phyloP scores from a whole-genome alignment of 2,329 filamentous ascomycete species.

The Fusarium hainanense region DNA sequence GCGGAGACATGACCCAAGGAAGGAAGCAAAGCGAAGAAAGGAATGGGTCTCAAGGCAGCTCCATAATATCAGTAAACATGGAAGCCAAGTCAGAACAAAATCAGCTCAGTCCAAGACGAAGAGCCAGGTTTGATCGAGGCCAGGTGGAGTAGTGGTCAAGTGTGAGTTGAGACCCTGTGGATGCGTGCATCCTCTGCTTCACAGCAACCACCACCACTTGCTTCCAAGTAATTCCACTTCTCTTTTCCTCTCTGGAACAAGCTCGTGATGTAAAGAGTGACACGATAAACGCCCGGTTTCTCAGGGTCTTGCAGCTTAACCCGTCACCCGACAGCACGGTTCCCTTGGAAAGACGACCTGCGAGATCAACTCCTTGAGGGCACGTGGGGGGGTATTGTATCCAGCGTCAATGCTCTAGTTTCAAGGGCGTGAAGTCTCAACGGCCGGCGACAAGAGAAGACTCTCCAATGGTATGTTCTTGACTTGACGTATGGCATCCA shows the following conservation, averaged over 20 bases:
- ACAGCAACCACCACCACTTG: conserved; percentile 21
- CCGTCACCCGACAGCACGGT: conserved; percentile 39
- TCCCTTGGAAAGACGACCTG: conserved; percentile 21
- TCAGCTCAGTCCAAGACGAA: conserved; percentile 30
- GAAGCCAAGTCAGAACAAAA: conserved; percentile 30
- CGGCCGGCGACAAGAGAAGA: conserved; percentile 4
- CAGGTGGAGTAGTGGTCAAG: conserved; percentile 26
- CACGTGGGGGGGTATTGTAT: conserved; percentile 41
- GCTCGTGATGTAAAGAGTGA: conserved; percentile 39
- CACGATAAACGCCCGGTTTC: conserved; percentile 35
- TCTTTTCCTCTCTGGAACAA: conserved; percentile 17
- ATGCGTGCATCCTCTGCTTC: conserved; percentile 10
- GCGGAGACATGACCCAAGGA: conserved; percentile 18
- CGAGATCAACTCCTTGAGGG: conserved; percentile 39
- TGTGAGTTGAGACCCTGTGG: conserved; percentile 32
- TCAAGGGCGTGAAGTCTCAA: conserved; percentile 25
- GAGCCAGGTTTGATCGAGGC: conserved; percentile 1
- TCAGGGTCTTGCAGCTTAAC: conserved; percentile 33
- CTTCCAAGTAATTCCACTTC: conserved; percentile 12
- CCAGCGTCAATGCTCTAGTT: conserved; percentile 21
- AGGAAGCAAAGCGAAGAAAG: conserved; percentile 22
- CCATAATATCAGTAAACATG: conserved; percentile 29
- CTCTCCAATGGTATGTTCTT: background rate
- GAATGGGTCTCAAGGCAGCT: conserved; percentile 26
- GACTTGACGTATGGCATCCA: conserved; percentile 20